A percentile compares a stretch with the other conserved stretches of the same genome.
phyloP scores from a whole-genome alignment of 2,329 filamentous ascomycete species.

The Parasarocladium wereldwijsianum region DNA sequence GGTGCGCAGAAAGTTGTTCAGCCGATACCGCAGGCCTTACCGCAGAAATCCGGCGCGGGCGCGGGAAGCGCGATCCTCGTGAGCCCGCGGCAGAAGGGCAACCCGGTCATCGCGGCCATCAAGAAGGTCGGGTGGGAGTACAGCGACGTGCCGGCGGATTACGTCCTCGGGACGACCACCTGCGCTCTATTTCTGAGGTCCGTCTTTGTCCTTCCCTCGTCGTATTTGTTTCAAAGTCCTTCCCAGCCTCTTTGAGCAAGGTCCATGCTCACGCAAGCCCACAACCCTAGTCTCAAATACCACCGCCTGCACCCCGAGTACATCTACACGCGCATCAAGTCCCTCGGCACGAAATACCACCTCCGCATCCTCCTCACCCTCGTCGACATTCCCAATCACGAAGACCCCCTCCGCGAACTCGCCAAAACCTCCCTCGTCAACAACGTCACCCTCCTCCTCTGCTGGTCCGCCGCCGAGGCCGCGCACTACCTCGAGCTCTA shows the following conservation, averaged over 20 bases:
- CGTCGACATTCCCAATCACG: constrained; percentile 91
- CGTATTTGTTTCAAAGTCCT: neutral
- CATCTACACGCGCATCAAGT: constrained; percentile 83
- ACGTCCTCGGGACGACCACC: constrained; percentile 72
- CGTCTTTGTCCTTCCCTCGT: constrained; percentile 1
- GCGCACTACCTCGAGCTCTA: constrained; percentile 89
- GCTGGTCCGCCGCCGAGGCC: constrained; percentile 89
- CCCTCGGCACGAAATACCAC: constrained; percentile 71
- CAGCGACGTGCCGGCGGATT: constrained; percentile 91
- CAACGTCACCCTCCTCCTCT: constrained; percentile 80
- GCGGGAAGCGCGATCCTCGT: constrained; percentile 68
- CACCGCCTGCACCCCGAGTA: constrained; percentile 96
- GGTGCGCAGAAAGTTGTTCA: constrained; percentile 52
- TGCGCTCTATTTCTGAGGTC: constrained; percentile 76
- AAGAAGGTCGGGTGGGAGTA: constrained; percentile 87
- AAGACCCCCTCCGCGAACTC: constrained; percentile 76
- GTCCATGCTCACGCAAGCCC: no score
- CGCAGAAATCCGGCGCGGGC: constrained; percentile 41
- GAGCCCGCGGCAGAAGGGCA: constrained; percentile 85
- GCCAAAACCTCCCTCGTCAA: constrained; percentile 88
- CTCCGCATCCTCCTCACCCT: constrained; percentile 77
- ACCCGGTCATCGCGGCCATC: constrained; percentile 76
- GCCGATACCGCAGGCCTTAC: constrained; percentile 75
- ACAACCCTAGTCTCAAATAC: constrained; percentile 84
- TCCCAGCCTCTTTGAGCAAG: no score